phyloP scores from a whole-genome alignment of 2,329 filamentous ascomycete genomes.

The Exophiala phaeomuriformis region DNA sequence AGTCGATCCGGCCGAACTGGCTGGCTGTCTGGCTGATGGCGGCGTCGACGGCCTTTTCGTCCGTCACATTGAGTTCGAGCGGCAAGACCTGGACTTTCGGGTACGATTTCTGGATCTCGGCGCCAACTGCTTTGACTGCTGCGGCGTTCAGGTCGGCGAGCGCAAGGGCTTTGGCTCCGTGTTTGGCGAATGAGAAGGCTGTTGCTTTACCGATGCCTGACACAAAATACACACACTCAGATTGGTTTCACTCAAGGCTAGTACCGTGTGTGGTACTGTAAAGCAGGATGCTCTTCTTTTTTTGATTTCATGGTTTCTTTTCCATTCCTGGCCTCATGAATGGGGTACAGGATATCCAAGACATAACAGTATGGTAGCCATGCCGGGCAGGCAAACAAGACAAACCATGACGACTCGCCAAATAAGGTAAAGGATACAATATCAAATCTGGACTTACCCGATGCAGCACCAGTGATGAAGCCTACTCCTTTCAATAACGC shows the following conservation, averaged over 20 bases:
- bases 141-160: conserved; percentile 9
- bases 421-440: not conserved
- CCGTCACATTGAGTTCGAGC: conserved; percentile 40
- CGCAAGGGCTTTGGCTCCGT: conserved; percentile 6
- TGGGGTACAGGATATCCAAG: too few relatives aligned
- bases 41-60: conserved; percentile 31
- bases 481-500: conserved; percentile 12
- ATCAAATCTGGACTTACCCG: conserved; percentile 1
- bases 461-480: conserved; percentile 16
- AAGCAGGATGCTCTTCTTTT: too few relatives aligned
- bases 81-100: conserved; percentile 33
- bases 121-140: conserved; percentile 4
- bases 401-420: too few relatives aligned
- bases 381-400: too few relatives aligned
- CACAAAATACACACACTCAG: too few relatives aligned
- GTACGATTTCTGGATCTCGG: conserved; percentile 7
- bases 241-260: too few relatives aligned
- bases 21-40: conserved; percentile 34
- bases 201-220: conserved; percentile 16
- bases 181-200: conserved; percentile 7
- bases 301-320: too few relatives aligned
- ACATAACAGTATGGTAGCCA: too few relatives aligned
- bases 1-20: conserved; percentile 49
- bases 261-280: too few relatives aligned
- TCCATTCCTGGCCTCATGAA: too few relatives aligned